Percentiles rank a stretch among this genome's conserved stretches.
These are phyloP conservation scores for Nicotiana tomentosiformis DNA, from an alignment of 257 asterid species.

Conservation along the genomic window DNA sequence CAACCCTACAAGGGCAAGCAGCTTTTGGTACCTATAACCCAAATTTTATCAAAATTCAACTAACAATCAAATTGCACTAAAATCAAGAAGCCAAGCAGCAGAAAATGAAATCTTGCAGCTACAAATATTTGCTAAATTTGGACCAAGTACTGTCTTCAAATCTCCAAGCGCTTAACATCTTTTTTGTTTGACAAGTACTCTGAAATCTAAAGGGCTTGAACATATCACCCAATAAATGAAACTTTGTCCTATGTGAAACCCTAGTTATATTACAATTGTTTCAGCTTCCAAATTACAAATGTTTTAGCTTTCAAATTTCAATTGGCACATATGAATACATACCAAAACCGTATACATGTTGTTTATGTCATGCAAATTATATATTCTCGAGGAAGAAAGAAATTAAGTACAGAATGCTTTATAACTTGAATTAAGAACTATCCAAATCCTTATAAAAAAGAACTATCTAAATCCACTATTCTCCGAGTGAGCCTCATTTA, in stretches of 20 bases:
- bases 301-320: neutral
- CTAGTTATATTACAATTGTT: neutral
- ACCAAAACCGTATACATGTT: neutral
- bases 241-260: neutral
- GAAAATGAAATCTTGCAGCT: neutral
- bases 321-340: neutral
- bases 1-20: conserved; percentile 71
- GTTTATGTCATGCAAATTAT: neutral
- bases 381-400: neutral
- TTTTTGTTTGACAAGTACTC: neutral
- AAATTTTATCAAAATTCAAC: neutral
- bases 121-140: neutral
- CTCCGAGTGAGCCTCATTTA: neutral
- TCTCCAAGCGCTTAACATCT: neutral
- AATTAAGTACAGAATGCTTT: neutral
- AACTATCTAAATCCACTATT: neutral
- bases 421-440: neutral
- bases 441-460: neutral
- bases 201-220: neutral
- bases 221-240: neutral
- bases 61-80: neutral
- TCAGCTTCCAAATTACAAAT: neutral
- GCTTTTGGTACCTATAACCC: conserved; percentile 70
- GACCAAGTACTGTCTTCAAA: neutral
- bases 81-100: neutral